Evolutionary conservation across 352 stramenopile species (phyloP).

Genomic region (Pythium coloratum): DNA sequence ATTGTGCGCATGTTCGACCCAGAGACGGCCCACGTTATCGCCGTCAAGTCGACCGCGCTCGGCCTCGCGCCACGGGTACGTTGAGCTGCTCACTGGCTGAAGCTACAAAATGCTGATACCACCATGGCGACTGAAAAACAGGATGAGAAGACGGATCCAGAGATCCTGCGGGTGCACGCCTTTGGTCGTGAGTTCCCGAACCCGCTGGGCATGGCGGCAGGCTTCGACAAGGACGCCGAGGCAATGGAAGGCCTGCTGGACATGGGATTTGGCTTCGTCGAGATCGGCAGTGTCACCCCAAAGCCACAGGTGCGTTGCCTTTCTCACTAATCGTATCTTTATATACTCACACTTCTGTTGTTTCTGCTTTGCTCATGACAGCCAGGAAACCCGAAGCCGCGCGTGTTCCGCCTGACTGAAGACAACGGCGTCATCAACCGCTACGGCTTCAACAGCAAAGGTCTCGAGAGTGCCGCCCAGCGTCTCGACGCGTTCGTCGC

Average conservation of each 20-base stretch:
- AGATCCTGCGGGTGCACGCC: slow-evolving; percentile 50
- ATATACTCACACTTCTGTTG: not conserved
- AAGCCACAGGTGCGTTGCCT: slow-evolving; percentile 70
- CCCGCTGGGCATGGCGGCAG: slow-evolving; percentile 94
- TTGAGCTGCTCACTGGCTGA: not conserved
- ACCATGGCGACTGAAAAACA: slow-evolving; percentile 5
- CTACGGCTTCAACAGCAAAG: slow-evolving; percentile 98
- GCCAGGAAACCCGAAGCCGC: slow-evolving; percentile 94
- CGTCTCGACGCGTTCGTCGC: slow-evolving; percentile 64
- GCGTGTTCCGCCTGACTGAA: slow-evolving; percentile 95
- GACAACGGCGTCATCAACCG: slow-evolving; percentile 97
- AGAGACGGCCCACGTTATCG: slow-evolving; percentile 85
- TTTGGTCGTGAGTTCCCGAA: slow-evolving; percentile 88
- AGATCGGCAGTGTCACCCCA: slow-evolving; percentile 86
- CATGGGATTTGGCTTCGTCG: slow-evolving; percentile 36
- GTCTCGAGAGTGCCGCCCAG: slow-evolving; percentile 76
- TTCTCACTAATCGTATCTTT: not conserved
- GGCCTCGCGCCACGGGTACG: slow-evolving; percentile 67
- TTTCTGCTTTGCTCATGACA: slow-evolving; percentile 9
- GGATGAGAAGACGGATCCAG: slow-evolving; percentile 49
- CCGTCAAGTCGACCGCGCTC: slow-evolving; percentile 75
- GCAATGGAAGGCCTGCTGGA: slow-evolving; percentile 93
- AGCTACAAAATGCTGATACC: not conserved
- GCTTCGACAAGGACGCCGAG: slow-evolving; percentile 97
- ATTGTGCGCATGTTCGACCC: slow-evolving; percentile 76